Conservation (phyloP, 495 filamentous ascomycete species). For the Aspergillus incahuasiensis region DNA sequence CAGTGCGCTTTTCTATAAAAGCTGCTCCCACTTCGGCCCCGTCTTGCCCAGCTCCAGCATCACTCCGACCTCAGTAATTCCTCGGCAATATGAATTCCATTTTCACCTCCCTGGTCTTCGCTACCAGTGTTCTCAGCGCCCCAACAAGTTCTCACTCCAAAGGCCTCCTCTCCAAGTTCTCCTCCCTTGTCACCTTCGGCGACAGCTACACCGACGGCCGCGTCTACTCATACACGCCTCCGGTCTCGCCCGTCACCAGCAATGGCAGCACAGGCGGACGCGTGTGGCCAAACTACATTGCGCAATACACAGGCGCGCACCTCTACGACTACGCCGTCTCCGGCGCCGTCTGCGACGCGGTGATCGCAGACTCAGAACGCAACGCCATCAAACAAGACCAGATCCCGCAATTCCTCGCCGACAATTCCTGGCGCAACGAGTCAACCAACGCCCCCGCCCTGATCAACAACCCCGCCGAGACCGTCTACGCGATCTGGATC, state of each 20-base stretch:
- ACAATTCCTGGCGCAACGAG: constrained; percentile 38
- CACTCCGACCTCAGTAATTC: too few relatives aligned
- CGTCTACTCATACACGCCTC: constrained; percentile 29
- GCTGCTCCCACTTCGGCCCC: neutral
- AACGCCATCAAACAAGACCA: constrained; percentile 46
- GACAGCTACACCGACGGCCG: constrained; percentile 70
- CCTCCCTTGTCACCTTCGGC: constrained; percentile 51
- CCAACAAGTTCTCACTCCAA: neutral
- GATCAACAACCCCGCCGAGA: constrained; percentile 45
- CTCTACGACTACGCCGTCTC: constrained; percentile 66
- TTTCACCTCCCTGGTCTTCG: neutral
- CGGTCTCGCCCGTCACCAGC: neutral
- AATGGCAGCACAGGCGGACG: constrained; percentile 45
- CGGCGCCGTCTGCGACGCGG: constrained; percentile 56
- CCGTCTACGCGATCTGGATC: constrained; percentile 70
- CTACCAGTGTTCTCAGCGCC: neutral
- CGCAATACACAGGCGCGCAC: constrained; percentile 46
- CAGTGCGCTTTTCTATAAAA: neutral
- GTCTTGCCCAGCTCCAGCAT: too few relatives aligned
- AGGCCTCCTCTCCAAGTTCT: neutral
- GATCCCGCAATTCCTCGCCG: constrained; percentile 54
- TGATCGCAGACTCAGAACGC: constrained; percentile 55
- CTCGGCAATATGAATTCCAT: neutral
- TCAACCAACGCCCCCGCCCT: constrained; percentile 44
- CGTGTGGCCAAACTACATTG: constrained; percentile 60